A percentile compares a stretch with the other conserved stretches of the same genome.
Conservation (phyloP, 768 basidiomycete genomes). For the Lactarius sanguifluus region DNA sequence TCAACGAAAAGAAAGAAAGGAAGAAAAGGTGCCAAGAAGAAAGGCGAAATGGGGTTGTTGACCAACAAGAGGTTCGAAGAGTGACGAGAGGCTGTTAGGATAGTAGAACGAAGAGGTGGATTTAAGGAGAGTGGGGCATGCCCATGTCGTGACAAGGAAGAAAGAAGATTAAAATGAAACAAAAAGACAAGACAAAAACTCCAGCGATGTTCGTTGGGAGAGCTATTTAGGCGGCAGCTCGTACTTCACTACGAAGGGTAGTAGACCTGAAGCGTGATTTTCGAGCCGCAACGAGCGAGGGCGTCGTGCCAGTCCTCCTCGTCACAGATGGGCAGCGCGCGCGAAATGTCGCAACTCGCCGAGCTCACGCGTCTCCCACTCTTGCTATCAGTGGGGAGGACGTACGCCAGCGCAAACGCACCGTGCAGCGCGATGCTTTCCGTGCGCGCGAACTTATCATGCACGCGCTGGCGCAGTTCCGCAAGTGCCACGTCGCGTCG, state of each 20-base stretch:
- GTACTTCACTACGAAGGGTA: background rate
- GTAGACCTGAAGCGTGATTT: constrained; percentile 21
- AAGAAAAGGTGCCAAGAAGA: background rate
- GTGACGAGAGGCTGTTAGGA: background rate
- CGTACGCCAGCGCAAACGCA: constrained; percentile 56
- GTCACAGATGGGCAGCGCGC: constrained; percentile 9
- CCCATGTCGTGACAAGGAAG: constrained; percentile 21
- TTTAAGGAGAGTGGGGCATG: constrained; percentile 18
- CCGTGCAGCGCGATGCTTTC: constrained; percentile 55
- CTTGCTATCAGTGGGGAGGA: constrained; percentile 41
- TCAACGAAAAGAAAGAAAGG: background rate
- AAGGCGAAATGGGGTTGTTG: background rate
- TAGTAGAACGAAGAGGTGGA: constrained; percentile 15
- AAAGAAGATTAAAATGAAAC: constrained; percentile 36
- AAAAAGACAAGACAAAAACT: background rate
- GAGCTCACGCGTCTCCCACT: constrained; percentile 14
- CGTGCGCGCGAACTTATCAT: constrained; percentile 65
- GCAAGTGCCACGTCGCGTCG: constrained; percentile 47
- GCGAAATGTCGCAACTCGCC: constrained; percentile 13
- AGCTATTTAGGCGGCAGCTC: background rate
- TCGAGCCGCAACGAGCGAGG: constrained; percentile 18
- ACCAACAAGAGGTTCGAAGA: background rate
- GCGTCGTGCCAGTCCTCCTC: constrained; percentile 25
- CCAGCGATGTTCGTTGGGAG: background rate
- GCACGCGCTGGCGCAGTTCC: constrained; percentile 57